Conservation (phyloP, 768 basidiomycete species). For the Amanita thiersii region DNA sequence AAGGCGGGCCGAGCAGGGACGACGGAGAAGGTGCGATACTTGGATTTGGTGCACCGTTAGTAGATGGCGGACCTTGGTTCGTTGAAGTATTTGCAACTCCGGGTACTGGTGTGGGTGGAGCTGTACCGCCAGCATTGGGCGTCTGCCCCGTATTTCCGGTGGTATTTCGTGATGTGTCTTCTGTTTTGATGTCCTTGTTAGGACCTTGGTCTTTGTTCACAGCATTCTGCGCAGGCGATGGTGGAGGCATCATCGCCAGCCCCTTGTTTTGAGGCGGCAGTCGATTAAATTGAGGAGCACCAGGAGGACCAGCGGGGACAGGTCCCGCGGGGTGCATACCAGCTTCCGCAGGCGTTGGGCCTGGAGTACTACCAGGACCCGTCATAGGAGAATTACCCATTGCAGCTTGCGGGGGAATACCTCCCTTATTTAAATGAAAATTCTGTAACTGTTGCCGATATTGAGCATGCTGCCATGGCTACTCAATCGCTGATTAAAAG, state of each 20-base stretch:
- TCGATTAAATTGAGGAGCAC: slow-evolving; percentile 6
- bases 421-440: neutral
- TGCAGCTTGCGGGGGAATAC: slow-evolving; percentile 2
- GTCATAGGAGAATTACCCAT: slow-evolving; percentile 7
- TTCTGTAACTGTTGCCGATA: slow-evolving; percentile 4
- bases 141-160: slow-evolving; percentile 7
- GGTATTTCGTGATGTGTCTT: neutral
- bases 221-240: slow-evolving; percentile 5
- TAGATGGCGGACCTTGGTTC: neutral
- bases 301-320: neutral
- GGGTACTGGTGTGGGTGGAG: slow-evolving; percentile 6
- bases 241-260: slow-evolving; percentile 7
- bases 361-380: neutral
- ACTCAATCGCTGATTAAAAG: slow-evolving; percentile 6
- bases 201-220: slow-evolving; percentile 7
- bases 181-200: slow-evolving; percentile 3
- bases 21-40: slow-evolving; percentile 6
- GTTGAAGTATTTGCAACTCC: neutral
- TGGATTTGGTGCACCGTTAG: slow-evolving; percentile 6
- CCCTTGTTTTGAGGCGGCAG: slow-evolving; percentile 6
- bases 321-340: slow-evolving; percentile 2
- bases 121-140: slow-evolving; percentile 7
- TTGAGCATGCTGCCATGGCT: slow-evolving; percentile 4
- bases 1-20: slow-evolving; percentile 5
- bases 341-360: neutral